Conservation (phyloP, 108 stramenopile species). For the Epithemia pelagica region DNA sequence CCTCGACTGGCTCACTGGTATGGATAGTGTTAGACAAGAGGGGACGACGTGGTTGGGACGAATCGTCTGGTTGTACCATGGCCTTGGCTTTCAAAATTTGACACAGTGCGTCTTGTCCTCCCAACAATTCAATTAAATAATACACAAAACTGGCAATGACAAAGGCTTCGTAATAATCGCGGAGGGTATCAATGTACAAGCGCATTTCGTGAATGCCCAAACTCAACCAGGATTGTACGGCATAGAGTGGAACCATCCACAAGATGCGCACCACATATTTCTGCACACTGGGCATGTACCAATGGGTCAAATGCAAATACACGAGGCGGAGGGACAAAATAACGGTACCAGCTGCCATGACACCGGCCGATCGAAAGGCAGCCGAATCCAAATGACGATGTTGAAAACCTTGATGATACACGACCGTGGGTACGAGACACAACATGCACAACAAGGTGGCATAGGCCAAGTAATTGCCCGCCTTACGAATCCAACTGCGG, state of each 20-base stretch:
- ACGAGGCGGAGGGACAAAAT: constrained; percentile 63
- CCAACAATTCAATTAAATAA: constrained; percentile 84
- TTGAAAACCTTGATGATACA: constrained; percentile 23
- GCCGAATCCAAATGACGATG: constrained; percentile 44
- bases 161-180: constrained; percentile 88
- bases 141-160: constrained; percentile 91
- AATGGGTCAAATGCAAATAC: constrained; percentile 76
- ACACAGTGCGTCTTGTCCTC: constrained; percentile 75
- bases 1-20: too few relatives aligned
- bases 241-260: constrained; percentile 92
- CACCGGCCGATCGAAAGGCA: constrained; percentile 70
- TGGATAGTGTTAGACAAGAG: too few relatives aligned
- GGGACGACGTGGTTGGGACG: constrained; percentile 21
- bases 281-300: constrained; percentile 87
- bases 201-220: constrained; percentile 62
- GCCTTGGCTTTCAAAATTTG: constrained; percentile 47
- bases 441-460: constrained; percentile 35
- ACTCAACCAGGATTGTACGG: constrained; percentile 86
- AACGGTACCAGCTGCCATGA: constrained; percentile 71
- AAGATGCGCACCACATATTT: constrained; percentile 85
- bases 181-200: constrained; percentile 70
- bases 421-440: constrained; percentile 35
- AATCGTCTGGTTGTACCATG: too few relatives aligned
- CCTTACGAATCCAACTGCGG: constrained; percentile 12
- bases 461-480: constrained; percentile 31